Percentiles rank a stretch among this genome's conserved stretches.
phyloP scores from a whole-genome alignment of 306 rosid genomes.

The Dryas octopetala region DNA sequence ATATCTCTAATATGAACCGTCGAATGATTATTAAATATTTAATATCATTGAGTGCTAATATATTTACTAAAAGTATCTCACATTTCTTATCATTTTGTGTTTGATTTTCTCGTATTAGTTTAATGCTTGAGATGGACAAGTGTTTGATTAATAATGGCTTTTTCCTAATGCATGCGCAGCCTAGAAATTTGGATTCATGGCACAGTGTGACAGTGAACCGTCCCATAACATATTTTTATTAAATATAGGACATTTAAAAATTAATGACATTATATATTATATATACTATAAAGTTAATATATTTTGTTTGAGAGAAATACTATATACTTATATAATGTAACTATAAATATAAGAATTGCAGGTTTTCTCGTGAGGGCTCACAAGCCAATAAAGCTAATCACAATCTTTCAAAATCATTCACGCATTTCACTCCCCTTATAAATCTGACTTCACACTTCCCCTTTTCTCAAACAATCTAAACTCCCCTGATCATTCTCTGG shows the following conservation, averaged over 20 bases:
- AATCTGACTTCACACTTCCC: constrained; percentile 8
- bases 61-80: neutral
- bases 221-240: neutral
- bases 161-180: constrained; percentile 21
- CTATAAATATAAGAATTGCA: constrained; percentile 19
- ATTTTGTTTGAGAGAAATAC: too few species aligned
- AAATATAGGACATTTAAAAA: neutral
- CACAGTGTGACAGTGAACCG: neutral
- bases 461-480: neutral
- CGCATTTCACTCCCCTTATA: constrained; percentile 38
- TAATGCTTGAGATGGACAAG: constrained; percentile 29
- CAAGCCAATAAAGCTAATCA: constrained; percentile 46
- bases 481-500: neutral
- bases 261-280: too few species aligned
- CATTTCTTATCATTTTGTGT: neutral
- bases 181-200: constrained; percentile 34
- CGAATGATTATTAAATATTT: too few species aligned
- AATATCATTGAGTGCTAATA: too few species aligned
- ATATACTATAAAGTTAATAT: too few species aligned
- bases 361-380: constrained; percentile 65
- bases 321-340: neutral
- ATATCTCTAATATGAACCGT: neutral
- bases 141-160: constrained; percentile 25
- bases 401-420: constrained; percentile 40
- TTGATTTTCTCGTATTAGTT: neutral